Evolutionary conservation across 1,284 basidiomycete species (phyloP), one percentile per base, ranked within the genome.

Genomic region (Mycosarcoma mackinlayi): DNA sequence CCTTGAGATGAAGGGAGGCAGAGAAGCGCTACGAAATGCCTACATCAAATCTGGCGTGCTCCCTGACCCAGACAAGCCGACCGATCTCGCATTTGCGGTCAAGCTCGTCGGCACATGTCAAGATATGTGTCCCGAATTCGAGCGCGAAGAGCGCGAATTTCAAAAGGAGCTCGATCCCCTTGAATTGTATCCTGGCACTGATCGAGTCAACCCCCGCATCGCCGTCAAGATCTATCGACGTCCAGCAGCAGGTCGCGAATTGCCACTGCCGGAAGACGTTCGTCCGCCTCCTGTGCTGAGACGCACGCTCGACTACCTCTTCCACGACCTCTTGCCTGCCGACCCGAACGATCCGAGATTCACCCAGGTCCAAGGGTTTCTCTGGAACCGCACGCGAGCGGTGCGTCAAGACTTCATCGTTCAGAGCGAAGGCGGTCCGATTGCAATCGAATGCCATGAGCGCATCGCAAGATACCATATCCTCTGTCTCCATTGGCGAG

Each of bases 191-290:
- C 75, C 79, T 6, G 82, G 83, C 24, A 80, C 84, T 18, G 83
- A 89, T 78, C 87, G 90, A 19, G 90, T 97, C 14, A 90, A 96
- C 77, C 93, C 93, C 66, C 85, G 86, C 33, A 89, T 90, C 47
- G 93, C 94, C 0, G 95, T 98, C 54, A 96, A 96, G 81, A 92
- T 91, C 76, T 98, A 95, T 82, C 92, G 95, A 77, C 90, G 95
- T 30, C 94, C 93, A 3, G 87, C 77, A 21, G 92, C 93, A 1
- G 94, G 95, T 3, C 92, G 95, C 84, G 93, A 94, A 82, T 78
- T 84, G 55, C 90, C 89, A 0, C 83, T 96, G 1, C 94, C 95
- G 2, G 94, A 93, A 0, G 95, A 98, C 80, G 86, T 98, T 47
- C 89, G 95, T 18, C 94, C 95, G 16, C 93, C 94, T 0, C 84